Percentiles rank a stretch among this genome's conserved stretches.
These are phyloP conservation scores for Alternaria sp. DNA, from an alignment of 2,329 filamentous ascomycete species.

Conservation along the genomic window DNA sequence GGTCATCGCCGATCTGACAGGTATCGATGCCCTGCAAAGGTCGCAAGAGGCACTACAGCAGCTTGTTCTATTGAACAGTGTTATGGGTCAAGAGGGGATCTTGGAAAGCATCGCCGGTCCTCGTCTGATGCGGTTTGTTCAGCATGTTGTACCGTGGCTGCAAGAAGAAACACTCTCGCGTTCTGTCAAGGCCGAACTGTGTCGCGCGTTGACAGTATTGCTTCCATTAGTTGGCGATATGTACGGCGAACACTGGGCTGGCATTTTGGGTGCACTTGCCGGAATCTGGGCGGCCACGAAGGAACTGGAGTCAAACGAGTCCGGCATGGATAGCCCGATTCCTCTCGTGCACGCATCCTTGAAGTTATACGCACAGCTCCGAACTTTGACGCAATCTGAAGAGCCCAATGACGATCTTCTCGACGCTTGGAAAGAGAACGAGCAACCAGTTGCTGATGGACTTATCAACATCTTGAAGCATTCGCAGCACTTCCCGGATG, in stretches of 20 bases:
- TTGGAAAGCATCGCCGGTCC: constrained; percentile 62
- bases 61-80: constrained; percentile 61
- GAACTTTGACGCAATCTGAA: constrained; percentile 59
- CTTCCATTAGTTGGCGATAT: constrained; percentile 79
- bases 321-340: constrained; percentile 37
- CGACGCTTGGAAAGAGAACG: constrained; percentile 71
- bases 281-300: constrained; percentile 42
- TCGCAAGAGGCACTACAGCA: constrained; percentile 55
- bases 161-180: constrained; percentile 58
- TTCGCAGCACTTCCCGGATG: constrained; percentile 57
- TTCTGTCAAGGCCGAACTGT: constrained; percentile 64
- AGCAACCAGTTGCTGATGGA: constrained; percentile 61
- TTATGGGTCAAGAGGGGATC: constrained; percentile 59
- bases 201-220: constrained; percentile 60
- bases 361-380: constrained; percentile 70
- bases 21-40: constrained; percentile 54
- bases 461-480: constrained; percentile 69
- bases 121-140: constrained; percentile 81
- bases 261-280: constrained; percentile 47
- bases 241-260: constrained; percentile 87
- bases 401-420: constrained; percentile 86
- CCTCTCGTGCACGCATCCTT: constrained; percentile 75
- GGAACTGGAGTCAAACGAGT: constrained; percentile 35
- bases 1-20: constrained; percentile 65
- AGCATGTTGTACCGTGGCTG: constrained; percentile 76